phyloP scores from a whole-genome alignment of 495 filamentous ascomycete species.

The Penicillium angulare region DNA sequence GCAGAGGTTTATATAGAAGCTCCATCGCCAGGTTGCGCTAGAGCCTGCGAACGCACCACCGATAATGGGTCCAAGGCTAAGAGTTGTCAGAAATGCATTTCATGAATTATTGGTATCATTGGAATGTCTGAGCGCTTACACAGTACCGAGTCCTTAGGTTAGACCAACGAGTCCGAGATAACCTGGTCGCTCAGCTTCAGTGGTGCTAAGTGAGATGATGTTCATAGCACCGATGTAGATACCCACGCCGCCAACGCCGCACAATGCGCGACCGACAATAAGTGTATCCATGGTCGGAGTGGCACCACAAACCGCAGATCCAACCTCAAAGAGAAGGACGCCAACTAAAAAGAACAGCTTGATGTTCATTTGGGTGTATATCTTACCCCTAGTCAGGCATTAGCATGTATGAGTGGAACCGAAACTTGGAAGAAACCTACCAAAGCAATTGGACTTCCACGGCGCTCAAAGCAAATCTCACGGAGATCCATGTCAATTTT shows the following conservation, averaged over 20 bases:
- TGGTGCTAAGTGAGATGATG: slow-evolving; percentile 42
- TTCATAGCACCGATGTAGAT: slow-evolving; percentile 53
- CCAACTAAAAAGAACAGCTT: slow-evolving; percentile 39
- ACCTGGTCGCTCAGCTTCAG: slow-evolving; percentile 39
- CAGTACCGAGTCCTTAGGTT: neutral
- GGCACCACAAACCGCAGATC: slow-evolving; percentile 49
- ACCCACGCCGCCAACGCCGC: slow-evolving; percentile 43
- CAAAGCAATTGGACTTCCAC: neutral
- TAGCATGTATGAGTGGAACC: too few species aligned
- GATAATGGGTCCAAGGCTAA: slow-evolving; percentile 25
- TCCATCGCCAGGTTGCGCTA: slow-evolving; percentile 5
- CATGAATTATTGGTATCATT: neutral
- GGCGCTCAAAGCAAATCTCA: neutral
- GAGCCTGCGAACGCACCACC: slow-evolving; percentile 2
- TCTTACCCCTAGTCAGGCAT: neutral
- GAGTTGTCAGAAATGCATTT: too few species aligned
- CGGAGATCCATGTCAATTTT: slow-evolving; percentile 45
- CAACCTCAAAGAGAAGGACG: slow-evolving; percentile 47
- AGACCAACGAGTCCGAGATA: slow-evolving; percentile 41
- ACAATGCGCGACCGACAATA: slow-evolving; percentile 46
- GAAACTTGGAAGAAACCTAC: neutral
- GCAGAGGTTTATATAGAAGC: slow-evolving; percentile 8
- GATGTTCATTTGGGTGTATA: neutral
- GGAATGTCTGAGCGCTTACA: too few species aligned
- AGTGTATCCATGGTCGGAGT: slow-evolving; percentile 47